Base-by-base conservation (phyloP, 371 early-diverging fungal species). In the Mucor piriformis region DNA sequence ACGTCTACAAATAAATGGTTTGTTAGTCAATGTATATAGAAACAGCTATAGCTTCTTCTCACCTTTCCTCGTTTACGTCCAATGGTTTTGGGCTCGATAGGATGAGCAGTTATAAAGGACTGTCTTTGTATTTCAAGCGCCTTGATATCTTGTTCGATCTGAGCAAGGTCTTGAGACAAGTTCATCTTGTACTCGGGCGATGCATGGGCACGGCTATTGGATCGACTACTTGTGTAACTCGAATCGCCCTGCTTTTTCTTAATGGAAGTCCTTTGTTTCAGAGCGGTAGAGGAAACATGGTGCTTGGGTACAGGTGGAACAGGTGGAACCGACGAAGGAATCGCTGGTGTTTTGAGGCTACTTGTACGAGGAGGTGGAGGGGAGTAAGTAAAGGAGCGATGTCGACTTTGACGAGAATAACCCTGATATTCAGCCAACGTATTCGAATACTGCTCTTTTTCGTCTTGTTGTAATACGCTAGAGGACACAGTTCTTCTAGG, bases 31-130 rank as follows among this genome's bases (percentile, higher is more conserved):
- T 10, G 21, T 13, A 20, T 23, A 11, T 13, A 33, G 5, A 33
- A 5, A 33, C 33, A 33, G 5, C 33, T 6, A 6, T 5, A 24
- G 21, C 7, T 44, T 29, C 44, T 15, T n/a, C 5, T 53, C 65
- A 78, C 79, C 72, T 73, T 78, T 50, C 79, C 79, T 57, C 79
- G 66, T 42, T 73, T 78, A 34, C 77, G 67, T 23, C 56, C 50
- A 6, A 47, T 16, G 4, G 46, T 35, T 35, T 35, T 20, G 29
- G 56, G 21, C 21, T 46, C 23, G 11, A 3, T 23, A n/a, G n/a
- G n/a, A 21, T 46, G 20, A 13, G 46, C 23, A 13, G 24, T 7
- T 10, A 46, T 23, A 46, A 46, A 46, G 2, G 46, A 46, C 10
- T 46, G 24, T 47, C 59, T 42, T 25, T 67, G 59, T 12, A 67